Percentiles rank a stretch among this genome's conserved stretches.
phyloP scores from a whole-genome alignment of 345 rosid genomes.

The Populus davidiana region DNA sequence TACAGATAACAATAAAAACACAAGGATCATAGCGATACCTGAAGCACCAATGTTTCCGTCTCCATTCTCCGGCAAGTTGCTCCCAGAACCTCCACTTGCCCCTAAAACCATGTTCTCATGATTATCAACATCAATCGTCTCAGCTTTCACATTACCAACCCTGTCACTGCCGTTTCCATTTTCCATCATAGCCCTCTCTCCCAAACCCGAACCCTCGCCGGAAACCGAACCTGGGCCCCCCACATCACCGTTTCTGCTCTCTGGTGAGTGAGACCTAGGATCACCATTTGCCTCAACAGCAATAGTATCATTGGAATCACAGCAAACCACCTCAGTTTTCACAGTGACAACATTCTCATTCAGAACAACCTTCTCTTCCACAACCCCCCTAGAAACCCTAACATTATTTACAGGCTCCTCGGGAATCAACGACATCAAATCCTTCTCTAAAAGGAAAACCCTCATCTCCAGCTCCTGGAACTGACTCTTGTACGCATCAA shows the following conservation, averaged over 20 bases:
- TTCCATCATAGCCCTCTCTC: background rate
- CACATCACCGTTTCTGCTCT: no score
- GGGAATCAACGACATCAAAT: background rate
- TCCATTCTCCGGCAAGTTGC: background rate
- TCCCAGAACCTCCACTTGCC: background rate
- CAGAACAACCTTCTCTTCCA: no score
- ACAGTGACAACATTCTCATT: no score
- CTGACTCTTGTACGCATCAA: slow-evolving; percentile 9
- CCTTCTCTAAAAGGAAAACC: slow-evolving; percentile 22
- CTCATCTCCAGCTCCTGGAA: slow-evolving; percentile 17
- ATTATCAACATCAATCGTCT: background rate
- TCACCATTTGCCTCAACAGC: no score
- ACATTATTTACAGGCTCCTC: background rate
- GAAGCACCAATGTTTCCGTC: background rate
- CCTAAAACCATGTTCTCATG: background rate
- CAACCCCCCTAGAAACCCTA: background rate
- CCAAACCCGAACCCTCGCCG: background rate
- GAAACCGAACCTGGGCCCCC: no score
- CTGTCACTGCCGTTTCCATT: background rate
- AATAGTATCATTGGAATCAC: no score
- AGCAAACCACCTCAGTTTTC: no score
- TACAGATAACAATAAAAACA: background rate
- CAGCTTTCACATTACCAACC: background rate
- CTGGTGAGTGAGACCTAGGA: no score
- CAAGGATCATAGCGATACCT: background rate